A percentile compares a stretch with the other conserved stretches of the same genome.
Conservation (phyloP, 768 basidiomycete genomes). For the Leccinum barrowsii region DNA sequence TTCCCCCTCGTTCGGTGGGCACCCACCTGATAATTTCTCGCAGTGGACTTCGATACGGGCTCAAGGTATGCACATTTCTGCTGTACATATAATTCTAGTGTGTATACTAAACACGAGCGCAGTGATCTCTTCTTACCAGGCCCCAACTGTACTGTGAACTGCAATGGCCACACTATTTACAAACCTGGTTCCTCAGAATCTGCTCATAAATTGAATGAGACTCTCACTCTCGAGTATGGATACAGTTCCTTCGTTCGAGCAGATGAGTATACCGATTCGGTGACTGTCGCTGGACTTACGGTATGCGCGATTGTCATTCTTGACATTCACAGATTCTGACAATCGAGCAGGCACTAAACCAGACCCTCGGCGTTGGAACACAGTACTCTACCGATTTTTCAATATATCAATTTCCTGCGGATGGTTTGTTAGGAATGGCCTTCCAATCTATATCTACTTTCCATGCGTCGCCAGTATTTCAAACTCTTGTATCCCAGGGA, state of each 20-base stretch:
- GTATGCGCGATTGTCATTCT: neutral
- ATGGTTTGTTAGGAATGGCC: slow-evolving; percentile 39
- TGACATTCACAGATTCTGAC: neutral
- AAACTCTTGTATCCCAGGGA: slow-evolving; percentile 38
- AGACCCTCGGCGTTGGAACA: slow-evolving; percentile 15
- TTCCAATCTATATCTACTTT: slow-evolving; percentile 38
- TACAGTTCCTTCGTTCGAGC: slow-evolving; percentile 4
- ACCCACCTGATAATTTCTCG: too few relatives aligned
- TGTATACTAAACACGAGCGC: neutral
- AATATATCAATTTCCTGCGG: slow-evolving; percentile 8
- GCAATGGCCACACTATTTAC: slow-evolving; percentile 31
- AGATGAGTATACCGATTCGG: slow-evolving; percentile 8
- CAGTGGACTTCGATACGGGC: neutral
- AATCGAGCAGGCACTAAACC: slow-evolving; percentile 3
- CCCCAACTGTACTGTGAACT: slow-evolving; percentile 19
- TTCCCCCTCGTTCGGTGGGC: neutral
- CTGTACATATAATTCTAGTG: neutral
- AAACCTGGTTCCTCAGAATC: slow-evolving; percentile 20
- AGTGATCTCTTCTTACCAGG: slow-evolving; percentile 30
- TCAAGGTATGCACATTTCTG: slow-evolving; percentile 12
- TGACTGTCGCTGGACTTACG: slow-evolving; percentile 8
- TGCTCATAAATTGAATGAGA: neutral
- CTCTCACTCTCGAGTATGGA: neutral
- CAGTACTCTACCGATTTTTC: slow-evolving; percentile 5
- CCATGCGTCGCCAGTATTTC: slow-evolving; percentile 34